Evolutionary conservation across 139 green algal species (phyloP), one percentile per base, ranked within the genome.

Genomic region (Chlorokybus atmophyticus): DNA sequence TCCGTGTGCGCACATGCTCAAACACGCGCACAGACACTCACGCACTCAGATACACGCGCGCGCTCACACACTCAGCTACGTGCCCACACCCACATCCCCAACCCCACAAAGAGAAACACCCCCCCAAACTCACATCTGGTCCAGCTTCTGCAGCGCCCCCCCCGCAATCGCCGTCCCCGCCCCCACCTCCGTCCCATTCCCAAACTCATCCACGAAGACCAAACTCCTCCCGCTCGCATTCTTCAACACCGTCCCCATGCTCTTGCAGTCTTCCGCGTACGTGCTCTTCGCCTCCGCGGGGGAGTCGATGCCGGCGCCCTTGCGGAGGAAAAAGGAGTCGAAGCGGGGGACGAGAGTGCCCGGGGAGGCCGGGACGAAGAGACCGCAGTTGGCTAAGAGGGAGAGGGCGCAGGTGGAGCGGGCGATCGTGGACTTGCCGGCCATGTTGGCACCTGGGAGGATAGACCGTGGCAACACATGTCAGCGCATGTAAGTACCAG

Each of bases 401-500:
- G 80, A 75, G 1, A 77, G 73, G 0, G 86, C 82, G 8, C 60
- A 72, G 1, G 82, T 50, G 0, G 62, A 73, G 19, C 90, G 80
- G 40, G 94, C 72, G 8, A 95, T 59, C 0, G 87, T 95, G 31
- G 73, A 87, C 72, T 96, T 96, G 61, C 88, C 59, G 25, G 59
- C 59, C 59, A 66, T 94, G 68, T 95, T 95, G 27, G 87, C 83
- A 1, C 87, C 87, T n/a, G n/a, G n/a, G n/a, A n/a, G n/a, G n/a
- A n/a, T n/a, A n/a, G n/a, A n/a, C n/a, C n/a, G n/a, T n/a, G n/a
- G n/a, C n/a, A n/a, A n/a, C n/a, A n/a, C n/a, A n/a, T n/a, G n/a
- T n/a, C n/a, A n/a, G n/a, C n/a, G n/a, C n/a, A n/a, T n/a, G n/a
- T n/a, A n/a, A n/a, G n/a, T n/a, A n/a, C n/a, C n/a, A n/a, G n/a